These are phyloP conservation scores for Sedum album DNA, from an alignment of 164 flowering plant genomes.

Conservation along the genomic window DNA sequence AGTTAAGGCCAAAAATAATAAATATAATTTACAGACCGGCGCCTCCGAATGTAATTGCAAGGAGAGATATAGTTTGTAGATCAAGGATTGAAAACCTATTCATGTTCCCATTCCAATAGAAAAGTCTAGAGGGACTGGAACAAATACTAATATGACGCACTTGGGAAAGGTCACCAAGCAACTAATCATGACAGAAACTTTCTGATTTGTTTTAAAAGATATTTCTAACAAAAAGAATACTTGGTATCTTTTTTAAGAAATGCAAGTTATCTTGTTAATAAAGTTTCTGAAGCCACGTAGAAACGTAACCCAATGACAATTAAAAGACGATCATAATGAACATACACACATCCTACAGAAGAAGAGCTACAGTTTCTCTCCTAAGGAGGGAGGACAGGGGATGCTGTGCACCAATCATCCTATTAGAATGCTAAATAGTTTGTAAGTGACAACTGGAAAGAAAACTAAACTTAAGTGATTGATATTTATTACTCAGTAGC, in stretches of 20 bases:
- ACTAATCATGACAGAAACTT: background rate
- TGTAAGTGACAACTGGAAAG: no score
- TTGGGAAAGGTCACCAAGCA: background rate
- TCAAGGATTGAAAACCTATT: background rate
- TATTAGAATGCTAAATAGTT: background rate
- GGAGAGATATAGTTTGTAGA: background rate
- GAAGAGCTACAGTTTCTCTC: background rate
- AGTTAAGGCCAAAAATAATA: background rate
- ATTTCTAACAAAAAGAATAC: background rate
- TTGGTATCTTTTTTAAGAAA: background rate
- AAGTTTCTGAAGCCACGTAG: background rate
- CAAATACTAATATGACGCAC: background rate
- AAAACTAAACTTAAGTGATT: no score
- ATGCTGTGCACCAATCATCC: background rate
- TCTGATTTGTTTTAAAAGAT: background rate
- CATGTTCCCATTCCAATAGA: background rate
- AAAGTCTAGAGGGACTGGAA: background rate
- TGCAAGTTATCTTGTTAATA: background rate
- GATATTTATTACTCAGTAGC: no score
- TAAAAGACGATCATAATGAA: background rate
- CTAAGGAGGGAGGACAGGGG: background rate
- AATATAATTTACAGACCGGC: background rate
- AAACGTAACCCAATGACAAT: background rate
- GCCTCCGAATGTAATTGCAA: background rate
- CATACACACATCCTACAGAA: background rate